Evolutionary conservation across 2,329 filamentous ascomycete genomes (phyloP), one percentile per base, ranked within the genome.

Genomic region (Paecilomyces sp.): DNA sequence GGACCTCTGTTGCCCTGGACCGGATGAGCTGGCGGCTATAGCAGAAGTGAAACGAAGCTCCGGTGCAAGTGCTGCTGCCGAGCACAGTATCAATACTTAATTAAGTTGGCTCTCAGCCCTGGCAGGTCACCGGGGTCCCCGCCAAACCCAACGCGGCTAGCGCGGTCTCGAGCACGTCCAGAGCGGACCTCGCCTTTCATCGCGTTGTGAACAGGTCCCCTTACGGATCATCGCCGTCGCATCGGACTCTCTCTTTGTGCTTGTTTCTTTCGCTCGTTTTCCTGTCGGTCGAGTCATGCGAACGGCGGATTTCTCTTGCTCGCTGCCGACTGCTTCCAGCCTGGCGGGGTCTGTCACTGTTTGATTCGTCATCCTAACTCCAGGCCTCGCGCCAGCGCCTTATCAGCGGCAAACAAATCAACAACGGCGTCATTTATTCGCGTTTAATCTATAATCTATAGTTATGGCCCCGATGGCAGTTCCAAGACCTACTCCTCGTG

Each of bases 381-480:
- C 24, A n/a, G 22, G 28, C n/a, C 12, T 33, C 51, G 24, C 28
- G 51, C 25, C 41, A 22, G n/a, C 41, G 41, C 41, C 18, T 18
- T 47, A 18, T 47, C 15, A 47, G 41, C 41, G 15, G 18, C n/a
- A 18, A 47, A 9, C n/a, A 47, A 3, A 7, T 18, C n/a, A 33
- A 47, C 15, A 22, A 15, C n/a, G 6, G 41, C 18, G 15, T 22
- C 41, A 18, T 47, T 18, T 47, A 47, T 13, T 30, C 22, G 24
- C 25, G 51, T 25, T 22, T 30, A 4, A 25, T 24, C 25, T n/a
- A 13, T 36, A n/a, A 55, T 24, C 25, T n/a, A 13, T 36, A n/a
- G 55, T 56, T 51, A 75, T 76, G 72, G 73, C 71, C 50, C 73
- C 71, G 50, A 61, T 70, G 61, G 66, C 70, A 28, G 62, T 70